Conservation (phyloP, 2,329 filamentous ascomycete species). For the Colletotrichum neosansevieriae region DNA sequence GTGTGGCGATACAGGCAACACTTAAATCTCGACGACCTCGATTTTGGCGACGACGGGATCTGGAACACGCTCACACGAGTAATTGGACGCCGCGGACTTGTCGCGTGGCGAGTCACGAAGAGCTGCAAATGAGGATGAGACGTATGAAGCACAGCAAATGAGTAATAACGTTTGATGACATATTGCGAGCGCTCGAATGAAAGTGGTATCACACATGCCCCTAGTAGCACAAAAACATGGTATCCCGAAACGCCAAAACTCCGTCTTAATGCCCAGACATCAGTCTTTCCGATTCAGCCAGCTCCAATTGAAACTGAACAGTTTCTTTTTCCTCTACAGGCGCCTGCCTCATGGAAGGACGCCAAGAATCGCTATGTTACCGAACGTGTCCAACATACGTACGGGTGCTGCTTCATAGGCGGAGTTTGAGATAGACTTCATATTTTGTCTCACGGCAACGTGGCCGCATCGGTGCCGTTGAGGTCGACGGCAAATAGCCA, state of each 20-base stretch:
- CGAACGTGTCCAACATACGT: no score
- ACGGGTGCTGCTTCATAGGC: background rate
- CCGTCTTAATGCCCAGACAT: background rate
- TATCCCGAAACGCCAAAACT: constrained; percentile 9
- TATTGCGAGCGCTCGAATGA: constrained; percentile 6
- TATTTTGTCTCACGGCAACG: background rate
- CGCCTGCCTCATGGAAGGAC: no score
- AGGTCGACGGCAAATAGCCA: constrained; percentile 37
- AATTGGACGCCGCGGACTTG: constrained; percentile 71
- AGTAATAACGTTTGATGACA: constrained; percentile 35
- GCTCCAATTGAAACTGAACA: no score
- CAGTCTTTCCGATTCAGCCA: no score
- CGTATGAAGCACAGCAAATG: constrained; percentile 23
- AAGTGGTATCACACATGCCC: constrained; percentile 31
- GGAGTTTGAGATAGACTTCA: background rate
- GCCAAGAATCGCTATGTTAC: no score
- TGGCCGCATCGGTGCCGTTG: constrained; percentile 7
- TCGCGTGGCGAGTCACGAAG: constrained; percentile 74
- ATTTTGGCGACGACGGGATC: constrained; percentile 82
- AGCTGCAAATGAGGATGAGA: constrained; percentile 56
- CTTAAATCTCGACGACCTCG: constrained; percentile 83
- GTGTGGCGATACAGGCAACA: constrained; percentile 77
- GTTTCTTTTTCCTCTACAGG: no score
- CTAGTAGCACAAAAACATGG: constrained; percentile 1
- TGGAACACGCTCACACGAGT: constrained; percentile 78